Base-by-base conservation (phyloP, 2,329 filamentous ascomycete genomes). In the Diplodia sapinea region DNA sequence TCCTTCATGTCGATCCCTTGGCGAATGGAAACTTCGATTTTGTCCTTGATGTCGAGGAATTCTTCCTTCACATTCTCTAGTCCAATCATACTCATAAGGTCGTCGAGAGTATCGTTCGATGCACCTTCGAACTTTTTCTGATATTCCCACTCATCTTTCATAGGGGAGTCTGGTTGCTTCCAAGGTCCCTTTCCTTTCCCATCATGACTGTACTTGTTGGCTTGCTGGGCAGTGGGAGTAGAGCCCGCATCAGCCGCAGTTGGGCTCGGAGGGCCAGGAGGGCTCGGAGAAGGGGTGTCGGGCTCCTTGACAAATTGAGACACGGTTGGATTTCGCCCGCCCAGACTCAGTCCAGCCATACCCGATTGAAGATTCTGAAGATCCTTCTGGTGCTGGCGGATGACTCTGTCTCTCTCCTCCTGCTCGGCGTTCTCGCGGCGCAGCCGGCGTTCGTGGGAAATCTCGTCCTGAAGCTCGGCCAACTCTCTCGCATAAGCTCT, bases 71-170 rank as follows among this genome's bases (percentile, higher is more conserved):
- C 88, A 0, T 84, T 79, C 71, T 93, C 90, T 0, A 94, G 80
- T 0, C 91, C 91, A 52, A 90, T 87, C 86, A 93, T 88, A 0
- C 74, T 76, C 87, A 93, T 92, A 9, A 94, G 73, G 0, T 80
- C 73, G 68, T 93, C 89, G 0, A 93, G 72, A 0, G 84, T 80
- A 0, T 76, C 72, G 69, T 87, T 91, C 0, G 72, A 71, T 0
- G 84, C 82, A 0, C 81, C 80, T 38, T 88, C 83, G 0, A 76
- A 73, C 1, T 77, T 59, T 73, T 92, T 92, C 71, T 88, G 82
- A 0, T 79, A 73, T 15, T 88, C 77, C 91, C 90, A 93, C 20
- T 91, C 87, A 1, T 79, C 76, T 0, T 76, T 75, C 0, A 86
- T 82, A 36, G 72, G 69, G 49, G 74, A 74, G 67, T 40, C 23